phyloP scores from a whole-genome alignment of 208 protist genomes.

The Balamuthia mandrillaris region DNA sequence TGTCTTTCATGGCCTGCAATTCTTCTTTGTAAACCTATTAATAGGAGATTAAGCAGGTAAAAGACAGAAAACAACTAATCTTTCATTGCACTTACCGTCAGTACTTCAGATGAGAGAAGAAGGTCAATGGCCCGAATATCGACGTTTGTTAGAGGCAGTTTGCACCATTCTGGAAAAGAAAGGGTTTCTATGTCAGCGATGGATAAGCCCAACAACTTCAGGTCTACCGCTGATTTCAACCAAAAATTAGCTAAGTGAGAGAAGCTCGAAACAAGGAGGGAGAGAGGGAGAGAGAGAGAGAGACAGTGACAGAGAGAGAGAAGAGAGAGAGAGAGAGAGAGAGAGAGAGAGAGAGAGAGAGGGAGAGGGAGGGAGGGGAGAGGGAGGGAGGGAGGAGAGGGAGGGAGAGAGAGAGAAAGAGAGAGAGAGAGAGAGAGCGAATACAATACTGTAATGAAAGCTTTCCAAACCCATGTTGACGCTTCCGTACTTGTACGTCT shows the following conservation, averaged over 20 bases:
- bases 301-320: too few species aligned
- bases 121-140: not conserved
- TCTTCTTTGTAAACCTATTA: not conserved
- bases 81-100: not conserved
- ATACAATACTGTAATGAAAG: not conserved
- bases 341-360: too few species aligned
- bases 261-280: too few species aligned
- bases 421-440: too few species aligned
- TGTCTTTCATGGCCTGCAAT: not conserved
- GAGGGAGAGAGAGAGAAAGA: too few species aligned
- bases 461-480: not conserved
- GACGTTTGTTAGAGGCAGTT: not conserved
- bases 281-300: too few species aligned
- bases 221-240: slow-evolving; percentile 16
- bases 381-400: too few species aligned
- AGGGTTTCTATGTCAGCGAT: not conserved
- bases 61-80: not conserved
- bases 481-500: not conserved
- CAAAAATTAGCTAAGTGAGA: too few species aligned
- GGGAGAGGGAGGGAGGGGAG: too few species aligned
- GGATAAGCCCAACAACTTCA: slow-evolving; percentile 16
- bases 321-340: too few species aligned
- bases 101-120: not conserved
- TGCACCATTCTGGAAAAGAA: not conserved
- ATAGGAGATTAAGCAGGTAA: not conserved